Evolutionary conservation across 2,329 filamentous ascomycete genomes (phyloP).

Genomic region (Fusarium aywerte): DNA sequence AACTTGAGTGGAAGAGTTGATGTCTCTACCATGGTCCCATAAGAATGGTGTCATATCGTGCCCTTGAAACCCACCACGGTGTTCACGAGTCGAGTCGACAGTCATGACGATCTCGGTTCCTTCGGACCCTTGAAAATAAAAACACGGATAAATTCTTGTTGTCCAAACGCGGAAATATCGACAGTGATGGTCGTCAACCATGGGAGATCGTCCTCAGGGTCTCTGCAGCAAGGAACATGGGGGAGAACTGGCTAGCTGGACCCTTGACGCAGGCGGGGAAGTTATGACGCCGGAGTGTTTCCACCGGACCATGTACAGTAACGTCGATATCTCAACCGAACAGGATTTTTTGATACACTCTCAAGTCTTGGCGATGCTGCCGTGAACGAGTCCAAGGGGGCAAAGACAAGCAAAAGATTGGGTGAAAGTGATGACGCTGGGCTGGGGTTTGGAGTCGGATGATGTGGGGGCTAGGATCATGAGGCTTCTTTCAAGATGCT

Average conservation of each 20-base stretch:
- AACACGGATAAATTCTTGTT: background rate
- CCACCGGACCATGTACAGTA: conserved; percentile 22
- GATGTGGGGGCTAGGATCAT: conserved; percentile 49
- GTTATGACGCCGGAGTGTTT: conserved; percentile 37
- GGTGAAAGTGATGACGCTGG: conserved; percentile 26
- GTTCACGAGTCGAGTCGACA: conserved; percentile 13
- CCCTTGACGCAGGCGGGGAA: conserved; percentile 25
- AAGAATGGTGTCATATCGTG: conserved; percentile 29
- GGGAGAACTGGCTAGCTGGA: too few species aligned
- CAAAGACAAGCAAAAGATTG: conserved; percentile 21
- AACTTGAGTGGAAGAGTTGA: background rate
- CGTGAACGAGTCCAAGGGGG: conserved; percentile 34
- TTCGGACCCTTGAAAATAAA: conserved; percentile 15
- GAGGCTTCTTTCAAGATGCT: conserved; percentile 45
- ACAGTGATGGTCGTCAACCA: conserved; percentile 10
- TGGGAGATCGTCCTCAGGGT: conserved; percentile 35
- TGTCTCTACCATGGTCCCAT: conserved; percentile 1
- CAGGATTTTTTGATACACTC: conserved; percentile 10
- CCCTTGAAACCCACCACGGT: background rate
- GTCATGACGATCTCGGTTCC: conserved; percentile 31
- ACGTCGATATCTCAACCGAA: background rate
- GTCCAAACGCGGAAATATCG: background rate
- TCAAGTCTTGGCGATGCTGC: conserved; percentile 15
- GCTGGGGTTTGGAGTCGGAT: conserved; percentile 42
- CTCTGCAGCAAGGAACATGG: conserved; percentile 18